Evolutionary conservation across 352 stramenopile species (phyloP), one percentile per base, ranked within the genome.

Genomic region (Phytopythium sindhum): DNA sequence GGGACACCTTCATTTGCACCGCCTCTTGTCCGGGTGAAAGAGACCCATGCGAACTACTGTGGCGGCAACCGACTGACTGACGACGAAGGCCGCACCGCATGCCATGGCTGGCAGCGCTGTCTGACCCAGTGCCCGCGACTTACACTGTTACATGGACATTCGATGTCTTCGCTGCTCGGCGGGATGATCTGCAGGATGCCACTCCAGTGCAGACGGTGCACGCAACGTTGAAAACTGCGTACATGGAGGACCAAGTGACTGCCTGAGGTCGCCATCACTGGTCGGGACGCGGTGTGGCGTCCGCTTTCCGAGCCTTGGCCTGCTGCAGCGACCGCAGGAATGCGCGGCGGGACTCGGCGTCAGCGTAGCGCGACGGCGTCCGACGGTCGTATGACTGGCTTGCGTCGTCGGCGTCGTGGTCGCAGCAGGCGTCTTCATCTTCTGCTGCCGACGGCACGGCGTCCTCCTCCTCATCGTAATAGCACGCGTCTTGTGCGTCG

Each of bases 321-420:
- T 61, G 28, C 37, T 39, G 73, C 29, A 80, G 53, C 28, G 19
- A 54, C 12, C 39, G 60, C 48, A 80, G 66, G 60, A 66, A 77
- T 17, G 72, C 59, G 8, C 50, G 51, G 28, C 73, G 52, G 17
- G 67, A 72, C 19, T 53, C 28, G 19, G 63, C 51, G 33, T 75
- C 70, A 12, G 31, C 55, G 60, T 80, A 80, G 33, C 71, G 65
- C 31, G 42, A 52, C 21, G 61, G 67, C 28, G 19, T 35, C 35
- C 5, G 10, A 24, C 14, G 14, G 8, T 55, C 21, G 9, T 24
- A 2, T 10, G 26, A 33, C 10, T 44, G 31, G 7, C 21, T 19
- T 42, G 47, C 44, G 19, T 66, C 56, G 54, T 37, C 14, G 0
- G 37, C 19, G 6, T 33, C 37, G 37, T 53, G 45, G 11, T 31